Evolutionary conservation across 306 rosid species (phyloP).

Genomic region (Dalbergia cultrata): DNA sequence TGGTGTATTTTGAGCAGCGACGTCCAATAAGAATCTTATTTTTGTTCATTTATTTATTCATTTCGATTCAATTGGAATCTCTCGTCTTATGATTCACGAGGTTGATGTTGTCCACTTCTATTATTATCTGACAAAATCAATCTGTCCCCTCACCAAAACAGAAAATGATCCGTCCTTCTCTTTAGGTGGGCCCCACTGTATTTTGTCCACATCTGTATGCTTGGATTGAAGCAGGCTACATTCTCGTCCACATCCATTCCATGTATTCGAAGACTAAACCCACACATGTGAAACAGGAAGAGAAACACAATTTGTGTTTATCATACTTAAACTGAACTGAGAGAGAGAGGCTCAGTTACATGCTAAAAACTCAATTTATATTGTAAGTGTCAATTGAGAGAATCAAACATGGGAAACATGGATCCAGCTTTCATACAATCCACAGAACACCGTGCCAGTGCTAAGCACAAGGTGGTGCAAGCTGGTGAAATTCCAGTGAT

Average conservation of each 20-base stretch:
- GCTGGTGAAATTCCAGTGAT: constrained; percentile 51
- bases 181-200: background rate
- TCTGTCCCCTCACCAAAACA: no score
- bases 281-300: background rate
- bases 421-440: constrained; percentile 74
- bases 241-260: constrained; percentile 48
- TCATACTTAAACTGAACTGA: background rate
- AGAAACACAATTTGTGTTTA: background rate
- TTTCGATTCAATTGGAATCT: background rate
- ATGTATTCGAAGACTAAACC: background rate
- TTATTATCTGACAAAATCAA: no score
- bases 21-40: background rate
- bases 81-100: background rate
- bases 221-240: background rate
- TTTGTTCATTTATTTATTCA: background rate
- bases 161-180: background rate
- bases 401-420: constrained; percentile 62
- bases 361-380: no score
- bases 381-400: background rate
- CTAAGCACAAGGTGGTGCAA: constrained; percentile 27
- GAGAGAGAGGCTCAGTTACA: background rate
- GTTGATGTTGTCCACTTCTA: background rate
- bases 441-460: constrained; percentile 64
- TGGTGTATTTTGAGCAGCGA: background rate
- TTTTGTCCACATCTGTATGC: constrained; percentile 27